These are phyloP conservation scores for Podila epicladia DNA, from an alignment of 192 early-diverging fungal genomes.

Conservation along the genomic window DNA sequence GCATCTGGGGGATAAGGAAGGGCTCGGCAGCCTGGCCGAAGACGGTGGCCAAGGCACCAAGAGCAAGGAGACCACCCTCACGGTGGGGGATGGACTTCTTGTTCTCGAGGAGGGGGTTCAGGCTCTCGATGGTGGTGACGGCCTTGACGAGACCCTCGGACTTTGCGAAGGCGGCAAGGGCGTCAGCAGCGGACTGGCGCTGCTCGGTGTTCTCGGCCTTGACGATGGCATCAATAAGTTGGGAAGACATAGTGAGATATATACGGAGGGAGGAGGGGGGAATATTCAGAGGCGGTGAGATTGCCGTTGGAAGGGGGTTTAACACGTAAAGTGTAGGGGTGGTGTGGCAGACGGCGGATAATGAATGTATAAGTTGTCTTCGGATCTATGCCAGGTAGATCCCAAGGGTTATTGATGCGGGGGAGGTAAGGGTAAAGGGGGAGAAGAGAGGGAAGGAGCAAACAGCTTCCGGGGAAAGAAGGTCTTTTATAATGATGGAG, in stretches of 20 bases:
- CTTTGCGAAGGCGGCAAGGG: conserved; percentile 70
- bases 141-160: conserved; percentile 66
- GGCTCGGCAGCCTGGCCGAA: conserved; percentile 73
- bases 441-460: conserved; percentile 37
- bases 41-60: conserved; percentile 63
- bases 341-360: conserved; percentile 5
- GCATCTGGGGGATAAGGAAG: conserved; percentile 69
- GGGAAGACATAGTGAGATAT: conserved; percentile 31
- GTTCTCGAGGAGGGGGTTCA: conserved; percentile 68
- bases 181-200: conserved; percentile 62
- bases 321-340: conserved; percentile 22
- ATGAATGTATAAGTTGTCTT: conserved; percentile 6
- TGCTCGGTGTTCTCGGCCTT: conserved; percentile 56
- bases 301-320: not conserved
- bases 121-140: conserved; percentile 64
- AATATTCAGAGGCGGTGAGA: not conserved
- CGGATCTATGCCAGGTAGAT: conserved; percentile 24
- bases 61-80: conserved; percentile 69
- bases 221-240: conserved; percentile 50
- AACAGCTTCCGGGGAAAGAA: not conserved
- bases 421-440: conserved; percentile 13
- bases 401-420: conserved; percentile 42
- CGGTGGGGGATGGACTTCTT: conserved; percentile 75
- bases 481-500: not conserved
- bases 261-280: not conserved